Conservation (phyloP, 2,329 filamentous ascomycete species). For the Colletotrichum cereale region DNA sequence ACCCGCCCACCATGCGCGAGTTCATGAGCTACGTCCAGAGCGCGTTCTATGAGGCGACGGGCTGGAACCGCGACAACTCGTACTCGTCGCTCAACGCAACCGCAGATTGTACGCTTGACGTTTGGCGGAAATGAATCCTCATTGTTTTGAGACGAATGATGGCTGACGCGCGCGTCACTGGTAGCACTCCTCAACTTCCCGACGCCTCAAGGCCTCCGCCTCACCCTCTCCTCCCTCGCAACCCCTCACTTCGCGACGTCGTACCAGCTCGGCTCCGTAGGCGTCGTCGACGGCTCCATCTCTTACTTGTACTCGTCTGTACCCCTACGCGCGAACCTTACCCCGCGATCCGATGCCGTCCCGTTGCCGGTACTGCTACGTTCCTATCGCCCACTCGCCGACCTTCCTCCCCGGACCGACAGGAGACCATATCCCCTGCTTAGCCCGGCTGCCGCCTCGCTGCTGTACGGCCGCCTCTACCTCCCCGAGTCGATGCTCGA, state of each 20-base stretch:
- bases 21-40: conserved; percentile 98
- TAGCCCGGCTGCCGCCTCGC: conserved; percentile 58
- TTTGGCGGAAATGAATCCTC: not conserved
- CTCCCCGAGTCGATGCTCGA: conserved; percentile 88
- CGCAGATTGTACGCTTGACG: conserved; percentile 72
- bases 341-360: conserved; percentile 78
- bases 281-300: conserved; percentile 94
- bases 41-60: conserved; percentile 87
- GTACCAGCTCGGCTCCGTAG: conserved; percentile 90
- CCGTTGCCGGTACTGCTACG: conserved; percentile 82
- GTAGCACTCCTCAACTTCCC: conserved; percentile 88
- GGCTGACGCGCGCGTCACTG: not conserved
- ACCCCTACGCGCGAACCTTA: conserved; percentile 75
- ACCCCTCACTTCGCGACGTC: conserved; percentile 94
- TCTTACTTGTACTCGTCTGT: conserved; percentile 96
- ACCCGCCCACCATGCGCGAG: conserved; percentile 77
- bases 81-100: conserved; percentile 90
- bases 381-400: conserved; percentile 84
- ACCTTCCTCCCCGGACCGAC: conserved; percentile 58
- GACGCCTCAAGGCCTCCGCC: conserved; percentile 84
- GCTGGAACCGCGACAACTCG: conserved; percentile 93
- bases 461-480: conserved; percentile 84
- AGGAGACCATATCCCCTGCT: conserved; percentile 10
- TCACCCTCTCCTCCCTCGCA: conserved; percentile 91
- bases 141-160: not conserved